phyloP scores from a whole-genome alignment of 257 asterid species.

The Dorcoceras hygrometricum region DNA sequence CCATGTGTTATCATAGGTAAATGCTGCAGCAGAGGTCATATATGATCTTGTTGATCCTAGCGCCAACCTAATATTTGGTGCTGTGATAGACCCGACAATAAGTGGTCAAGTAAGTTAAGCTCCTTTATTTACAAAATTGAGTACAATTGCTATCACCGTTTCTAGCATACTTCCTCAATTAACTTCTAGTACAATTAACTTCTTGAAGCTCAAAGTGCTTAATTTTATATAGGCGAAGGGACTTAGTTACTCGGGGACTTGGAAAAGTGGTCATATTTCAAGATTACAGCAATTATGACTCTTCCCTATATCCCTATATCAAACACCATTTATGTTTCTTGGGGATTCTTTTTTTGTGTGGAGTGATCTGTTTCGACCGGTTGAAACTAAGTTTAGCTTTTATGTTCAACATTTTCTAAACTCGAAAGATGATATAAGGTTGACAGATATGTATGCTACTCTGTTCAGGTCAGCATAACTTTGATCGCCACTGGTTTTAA shows the following conservation, averaged over 20 bases:
- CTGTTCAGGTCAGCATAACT: constrained; percentile 78
- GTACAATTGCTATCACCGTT: background rate
- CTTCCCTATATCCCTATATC: too few relatives aligned
- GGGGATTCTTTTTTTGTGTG: background rate
- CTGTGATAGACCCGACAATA: constrained; percentile 78
- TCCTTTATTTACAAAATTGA: background rate
- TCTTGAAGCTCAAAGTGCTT: background rate
- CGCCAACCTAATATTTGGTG: constrained; percentile 95
- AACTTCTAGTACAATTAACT: background rate
- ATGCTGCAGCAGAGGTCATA: constrained; percentile 95
- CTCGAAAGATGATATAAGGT: background rate
- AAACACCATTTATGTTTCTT: background rate
- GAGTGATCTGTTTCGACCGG: background rate
- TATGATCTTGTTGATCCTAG: constrained; percentile 92
- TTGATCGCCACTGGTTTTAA: constrained; percentile 93
- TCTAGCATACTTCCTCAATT: background rate
- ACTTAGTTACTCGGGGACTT: background rate
- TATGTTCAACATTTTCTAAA: background rate
- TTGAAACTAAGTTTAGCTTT: background rate
- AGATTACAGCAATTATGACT: too few relatives aligned
- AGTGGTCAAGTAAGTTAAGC: constrained; percentile 78
- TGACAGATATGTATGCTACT: constrained; percentile 9
- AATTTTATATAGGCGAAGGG: background rate
- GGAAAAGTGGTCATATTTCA: background rate
- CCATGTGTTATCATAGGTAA: constrained; percentile 49